Evolutionary conservation across 345 rosid genomes (phyloP).

Genomic region (Acer yangbiense): DNA sequence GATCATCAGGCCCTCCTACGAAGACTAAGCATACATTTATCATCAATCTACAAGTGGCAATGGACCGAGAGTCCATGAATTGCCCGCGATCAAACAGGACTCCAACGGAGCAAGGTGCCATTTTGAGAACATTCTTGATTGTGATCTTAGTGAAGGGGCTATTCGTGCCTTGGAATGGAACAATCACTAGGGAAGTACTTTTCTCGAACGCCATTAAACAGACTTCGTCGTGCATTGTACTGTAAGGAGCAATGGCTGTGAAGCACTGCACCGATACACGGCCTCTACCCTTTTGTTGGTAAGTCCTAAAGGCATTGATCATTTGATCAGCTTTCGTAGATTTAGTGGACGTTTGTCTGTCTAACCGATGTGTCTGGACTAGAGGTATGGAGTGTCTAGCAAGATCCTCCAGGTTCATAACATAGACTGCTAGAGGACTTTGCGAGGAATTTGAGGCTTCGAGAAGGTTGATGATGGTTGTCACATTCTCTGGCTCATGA

Average conservation of each 20-base stretch:
- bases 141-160: conserved; percentile 26
- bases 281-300: conserved; percentile 23
- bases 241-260: conserved; percentile 40
- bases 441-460: conserved; percentile 35
- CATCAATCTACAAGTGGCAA: background rate
- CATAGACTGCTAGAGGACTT: conserved; percentile 33
- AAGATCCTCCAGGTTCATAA: conserved; percentile 40
- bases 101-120: conserved; percentile 41
- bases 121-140: conserved; percentile 25
- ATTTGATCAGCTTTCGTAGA: background rate
- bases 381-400: conserved; percentile 14
- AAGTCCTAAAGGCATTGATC: conserved; percentile 17
- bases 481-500: conserved; percentile 36
- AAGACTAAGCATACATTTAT: conserved; percentile 30
- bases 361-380: conserved; percentile 6
- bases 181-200: conserved; percentile 33
- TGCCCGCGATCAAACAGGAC: conserved; percentile 32
- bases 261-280: conserved; percentile 35
- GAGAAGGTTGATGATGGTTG: conserved; percentile 32
- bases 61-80: background rate
- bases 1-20: conserved; percentile 55
- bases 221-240: conserved; percentile 47
- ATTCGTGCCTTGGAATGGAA: conserved; percentile 26
- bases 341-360: background rate
- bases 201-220: conserved; percentile 42